Conservation (phyloP, 352 stramenopile genomes). For the Plasmopara viticola region DNA sequence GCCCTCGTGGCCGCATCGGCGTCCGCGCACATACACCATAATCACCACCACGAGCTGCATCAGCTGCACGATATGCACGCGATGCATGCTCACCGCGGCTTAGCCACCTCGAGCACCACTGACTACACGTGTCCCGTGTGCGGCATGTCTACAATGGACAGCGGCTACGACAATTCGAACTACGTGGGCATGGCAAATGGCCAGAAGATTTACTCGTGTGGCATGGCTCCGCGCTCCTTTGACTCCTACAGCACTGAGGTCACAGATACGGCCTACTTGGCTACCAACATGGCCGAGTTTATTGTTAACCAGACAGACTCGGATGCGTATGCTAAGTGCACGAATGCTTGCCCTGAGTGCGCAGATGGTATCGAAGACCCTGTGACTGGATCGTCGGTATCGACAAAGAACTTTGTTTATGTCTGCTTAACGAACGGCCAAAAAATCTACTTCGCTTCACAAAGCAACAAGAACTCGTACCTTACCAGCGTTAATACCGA, state of each 20-base stretch:
- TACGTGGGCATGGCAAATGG: conserved; percentile 52
- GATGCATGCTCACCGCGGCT: conserved; percentile 19
- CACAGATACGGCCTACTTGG: conserved; percentile 67
- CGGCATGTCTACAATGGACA: conserved; percentile 53
- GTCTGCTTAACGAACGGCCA: conserved; percentile 70
- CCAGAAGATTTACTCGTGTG: conserved; percentile 70
- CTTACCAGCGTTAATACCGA: conserved; percentile 46
- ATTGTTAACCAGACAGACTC: conserved; percentile 35
- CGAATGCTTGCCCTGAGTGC: conserved; percentile 39
- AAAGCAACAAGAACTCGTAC: conserved; percentile 60
- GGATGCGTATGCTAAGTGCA: conserved; percentile 32
- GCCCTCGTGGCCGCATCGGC: conserved; percentile 17
- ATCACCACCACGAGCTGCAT: conserved; percentile 31
- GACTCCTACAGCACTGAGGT: conserved; percentile 41
- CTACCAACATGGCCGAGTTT: conserved; percentile 62
- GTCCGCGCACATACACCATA: conserved; percentile 20
- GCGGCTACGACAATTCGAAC: conserved; percentile 53
- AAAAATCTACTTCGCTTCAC: conserved; percentile 82
- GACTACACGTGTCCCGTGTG: conserved; percentile 68
- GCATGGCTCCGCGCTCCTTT: conserved; percentile 55
- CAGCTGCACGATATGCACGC: conserved; percentile 28
- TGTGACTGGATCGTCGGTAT: conserved; percentile 50
- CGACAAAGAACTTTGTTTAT: conserved; percentile 54
- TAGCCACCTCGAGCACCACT: conserved; percentile 31
- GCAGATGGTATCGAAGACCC: conserved; percentile 47